A percentile compares a stretch with the other conserved stretches of the same genome.
phyloP scores from a whole-genome alignment of 2,329 filamentous ascomycete genomes.

The Gaeumannomyces sp. region DNA sequence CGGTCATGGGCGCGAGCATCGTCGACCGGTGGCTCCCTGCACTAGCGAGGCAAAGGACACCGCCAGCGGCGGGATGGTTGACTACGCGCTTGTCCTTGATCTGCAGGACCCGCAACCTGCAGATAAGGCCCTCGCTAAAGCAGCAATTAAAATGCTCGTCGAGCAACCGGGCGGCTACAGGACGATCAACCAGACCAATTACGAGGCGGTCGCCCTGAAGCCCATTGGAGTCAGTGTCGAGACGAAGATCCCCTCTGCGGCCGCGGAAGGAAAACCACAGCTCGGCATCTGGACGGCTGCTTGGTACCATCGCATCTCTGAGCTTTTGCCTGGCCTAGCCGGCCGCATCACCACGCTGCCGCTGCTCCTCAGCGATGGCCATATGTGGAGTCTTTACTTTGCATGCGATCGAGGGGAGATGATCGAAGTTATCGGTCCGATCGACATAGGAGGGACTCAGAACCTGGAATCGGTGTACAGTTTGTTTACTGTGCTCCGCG shows the following conservation, averaged over 20 bases:
- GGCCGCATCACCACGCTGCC: neutral
- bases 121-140: neutral
- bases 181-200: constrained; percentile 1
- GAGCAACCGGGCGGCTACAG: neutral
- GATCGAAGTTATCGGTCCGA: neutral
- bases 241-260: neutral
- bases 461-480: neutral
- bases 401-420: neutral
- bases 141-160: neutral
- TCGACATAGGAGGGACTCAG: neutral
- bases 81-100: too few species aligned
- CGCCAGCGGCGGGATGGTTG: too few species aligned
- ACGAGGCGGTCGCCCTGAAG: neutral
- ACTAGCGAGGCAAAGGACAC: too few species aligned
- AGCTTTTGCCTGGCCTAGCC: neutral
- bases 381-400: constrained; percentile 4
- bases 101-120: neutral
- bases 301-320: neutral
- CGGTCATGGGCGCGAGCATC: too few species aligned
- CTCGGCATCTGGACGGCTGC: constrained; percentile 5
- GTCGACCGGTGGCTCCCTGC: too few species aligned
- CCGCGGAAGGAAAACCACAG: neutral
- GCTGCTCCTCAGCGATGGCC: neutral
- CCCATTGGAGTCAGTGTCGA: constrained; percentile 3
- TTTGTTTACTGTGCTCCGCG: neutral